Evolutionary conservation across 2,329 filamentous ascomycete species (phyloP).

Genomic region (Cladobotryum protrusum): DNA sequence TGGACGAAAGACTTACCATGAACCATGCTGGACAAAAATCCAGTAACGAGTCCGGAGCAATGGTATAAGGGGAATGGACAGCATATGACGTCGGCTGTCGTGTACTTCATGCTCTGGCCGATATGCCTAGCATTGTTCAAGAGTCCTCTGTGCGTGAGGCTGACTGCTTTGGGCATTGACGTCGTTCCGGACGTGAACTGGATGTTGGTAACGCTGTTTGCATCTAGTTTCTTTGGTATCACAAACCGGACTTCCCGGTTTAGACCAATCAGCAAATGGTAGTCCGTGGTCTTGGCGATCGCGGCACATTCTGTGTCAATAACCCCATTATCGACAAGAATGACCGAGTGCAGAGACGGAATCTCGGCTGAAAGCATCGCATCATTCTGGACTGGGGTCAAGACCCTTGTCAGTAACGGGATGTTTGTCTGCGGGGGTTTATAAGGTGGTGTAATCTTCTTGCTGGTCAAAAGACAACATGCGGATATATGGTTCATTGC

Average conservation of each 20-base stretch:
- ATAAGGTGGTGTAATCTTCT: too few relatives aligned
- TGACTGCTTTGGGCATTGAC: constrained; percentile 1
- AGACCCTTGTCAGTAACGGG: too few relatives aligned
- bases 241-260: too few relatives aligned
- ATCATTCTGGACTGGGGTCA: too few relatives aligned
- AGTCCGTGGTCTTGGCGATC: not conserved
- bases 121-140: constrained; percentile 4
- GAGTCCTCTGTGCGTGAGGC: constrained; percentile 4
- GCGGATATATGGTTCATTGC: too few relatives aligned
- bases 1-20: too few relatives aligned
- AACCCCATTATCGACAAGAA: too few relatives aligned
- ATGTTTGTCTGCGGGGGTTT: too few relatives aligned
- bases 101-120: constrained; percentile 4
- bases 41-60: constrained; percentile 4
- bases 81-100: not conserved
- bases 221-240: not conserved
- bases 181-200: constrained; percentile 7
- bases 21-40: not conserved
- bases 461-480: too few relatives aligned
- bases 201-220: constrained; percentile 5
- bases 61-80: constrained; percentile 2
- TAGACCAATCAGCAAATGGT: not conserved
- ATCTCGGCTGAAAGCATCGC: too few relatives aligned
- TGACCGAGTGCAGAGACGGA: too few relatives aligned
- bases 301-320: too few relatives aligned